Evolutionary conservation across 2,329 filamentous ascomycete genomes (phyloP).

Genomic region (Massarina eburnea): DNA sequence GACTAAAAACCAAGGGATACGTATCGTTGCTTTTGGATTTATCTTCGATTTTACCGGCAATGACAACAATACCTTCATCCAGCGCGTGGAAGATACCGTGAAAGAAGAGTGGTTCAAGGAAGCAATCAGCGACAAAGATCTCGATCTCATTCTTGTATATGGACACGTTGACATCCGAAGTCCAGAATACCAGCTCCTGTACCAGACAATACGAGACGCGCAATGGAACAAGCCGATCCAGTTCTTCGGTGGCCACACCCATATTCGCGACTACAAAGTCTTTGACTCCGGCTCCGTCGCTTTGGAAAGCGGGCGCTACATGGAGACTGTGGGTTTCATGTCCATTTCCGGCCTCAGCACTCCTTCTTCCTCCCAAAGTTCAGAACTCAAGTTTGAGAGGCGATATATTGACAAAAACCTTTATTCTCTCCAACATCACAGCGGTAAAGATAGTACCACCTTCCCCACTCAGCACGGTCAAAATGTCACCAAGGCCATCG

Average conservation of each 20-base stretch:
- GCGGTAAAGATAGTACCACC: conserved; percentile 66
- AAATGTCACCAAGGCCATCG: conserved; percentile 71
- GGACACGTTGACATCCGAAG: conserved; percentile 85
- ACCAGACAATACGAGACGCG: conserved; percentile 72
- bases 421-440: conserved; percentile 80
- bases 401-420: conserved; percentile 95
- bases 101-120: conserved; percentile 86
- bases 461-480: conserved; percentile 77
- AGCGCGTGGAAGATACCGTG: conserved; percentile 76
- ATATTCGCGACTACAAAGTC: conserved; percentile 80
- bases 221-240: conserved; percentile 84
- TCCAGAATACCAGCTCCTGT: conserved; percentile 75
- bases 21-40: conserved; percentile 88
- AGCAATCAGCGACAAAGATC: conserved; percentile 74
- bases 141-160: conserved; percentile 83
- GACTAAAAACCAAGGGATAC: conserved; percentile 84
- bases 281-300: conserved; percentile 80
- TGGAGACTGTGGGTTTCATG: conserved; percentile 94
- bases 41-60: conserved; percentile 92
- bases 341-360: conserved; percentile 70
- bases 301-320: conserved; percentile 84
- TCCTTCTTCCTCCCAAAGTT: conserved; percentile 13
- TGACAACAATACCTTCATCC: conserved; percentile 85
- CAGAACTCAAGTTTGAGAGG: conserved; percentile 61
- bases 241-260: conserved; percentile 88